A percentile compares a stretch with the other conserved stretches of the same genome.
phyloP scores from a whole-genome alignment of 2,329 filamentous ascomycete genomes.

The Teratosphaeria pseudoeucalypti region DNA sequence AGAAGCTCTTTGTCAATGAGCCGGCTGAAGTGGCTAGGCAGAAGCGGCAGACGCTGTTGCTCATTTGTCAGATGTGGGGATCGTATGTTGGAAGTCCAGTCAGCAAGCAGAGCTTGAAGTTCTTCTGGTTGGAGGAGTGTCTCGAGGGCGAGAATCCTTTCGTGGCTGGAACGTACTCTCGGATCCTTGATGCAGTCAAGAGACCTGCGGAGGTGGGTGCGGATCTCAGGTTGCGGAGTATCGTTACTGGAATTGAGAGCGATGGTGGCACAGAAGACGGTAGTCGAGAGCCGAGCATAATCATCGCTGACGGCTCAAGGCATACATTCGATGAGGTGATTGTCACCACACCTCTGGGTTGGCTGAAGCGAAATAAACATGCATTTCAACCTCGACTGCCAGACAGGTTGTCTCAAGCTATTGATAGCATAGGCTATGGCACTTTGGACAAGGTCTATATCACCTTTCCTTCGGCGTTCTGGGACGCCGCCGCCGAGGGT shows the following conservation, averaged over 20 bases:
- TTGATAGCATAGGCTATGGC: constrained; percentile 57
- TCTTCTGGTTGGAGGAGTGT: constrained; percentile 69
- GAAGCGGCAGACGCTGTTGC: constrained; percentile 40
- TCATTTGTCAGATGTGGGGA: constrained; percentile 57
- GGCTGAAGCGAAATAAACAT: constrained; percentile 50
- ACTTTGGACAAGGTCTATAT: constrained; percentile 57
- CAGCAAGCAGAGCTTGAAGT: constrained; percentile 58
- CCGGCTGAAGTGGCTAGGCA: constrained; percentile 28
- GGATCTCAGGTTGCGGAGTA: constrained; percentile 41
- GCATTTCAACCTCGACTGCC: constrained; percentile 54
- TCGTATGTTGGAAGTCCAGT: constrained; percentile 59
- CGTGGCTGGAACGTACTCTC: constrained; percentile 50
- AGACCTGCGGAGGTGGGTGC: constrained; percentile 47
- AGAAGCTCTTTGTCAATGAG: constrained; percentile 29
- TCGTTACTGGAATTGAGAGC: constrained; percentile 34
- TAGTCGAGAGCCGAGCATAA: constrained; percentile 36
- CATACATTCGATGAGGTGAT: constrained; percentile 58
- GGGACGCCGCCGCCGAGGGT: constrained; percentile 36
- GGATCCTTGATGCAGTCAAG: constrained; percentile 50
- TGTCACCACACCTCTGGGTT: constrained; percentile 58
- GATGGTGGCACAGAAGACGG: constrained; percentile 4
- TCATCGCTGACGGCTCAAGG: constrained; percentile 35
- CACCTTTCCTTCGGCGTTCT: constrained; percentile 67
- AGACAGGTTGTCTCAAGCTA: constrained; percentile 46
- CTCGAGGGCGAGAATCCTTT: constrained; percentile 61